These are phyloP conservation scores for Aspergillus terreus DNA, from an alignment of 2,329 filamentous ascomycete species.

Conservation along the genomic window DNA sequence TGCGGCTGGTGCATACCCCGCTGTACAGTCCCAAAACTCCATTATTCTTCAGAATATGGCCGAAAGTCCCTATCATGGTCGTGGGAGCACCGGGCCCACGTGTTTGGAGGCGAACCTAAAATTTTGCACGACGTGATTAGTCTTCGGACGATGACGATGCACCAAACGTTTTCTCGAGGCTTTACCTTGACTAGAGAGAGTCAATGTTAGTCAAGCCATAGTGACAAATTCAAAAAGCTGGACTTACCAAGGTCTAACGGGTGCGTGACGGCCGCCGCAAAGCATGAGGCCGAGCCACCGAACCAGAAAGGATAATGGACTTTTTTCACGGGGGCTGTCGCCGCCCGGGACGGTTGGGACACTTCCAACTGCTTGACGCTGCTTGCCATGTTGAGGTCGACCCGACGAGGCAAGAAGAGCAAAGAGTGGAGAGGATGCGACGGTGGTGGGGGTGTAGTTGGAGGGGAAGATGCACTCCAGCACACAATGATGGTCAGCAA, in stretches of 20 bases:
- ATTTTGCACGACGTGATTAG: conserved; percentile 8
- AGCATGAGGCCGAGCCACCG: conserved; percentile 87
- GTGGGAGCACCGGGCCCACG: conserved; percentile 70
- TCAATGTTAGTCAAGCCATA: conserved; percentile 17
- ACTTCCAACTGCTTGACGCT: conserved; percentile 28
- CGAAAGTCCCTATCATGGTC: conserved; percentile 81
- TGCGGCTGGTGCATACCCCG: conserved; percentile 53
- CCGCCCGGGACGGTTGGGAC: conserved; percentile 18
- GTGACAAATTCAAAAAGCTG: not conserved
- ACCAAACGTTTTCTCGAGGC: not conserved
- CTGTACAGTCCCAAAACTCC: conserved; percentile 80
- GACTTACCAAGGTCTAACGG: conserved; percentile 82
- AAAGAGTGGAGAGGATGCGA: conserved; percentile 10
- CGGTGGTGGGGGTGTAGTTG: conserved; percentile 9
- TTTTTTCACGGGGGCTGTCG: conserved; percentile 28
- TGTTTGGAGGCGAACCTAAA: conserved; percentile 80
- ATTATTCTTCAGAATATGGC: conserved; percentile 72
- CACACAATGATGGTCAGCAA: not conserved
- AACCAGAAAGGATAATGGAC: conserved; percentile 85
- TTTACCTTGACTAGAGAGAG: conserved; percentile 53
- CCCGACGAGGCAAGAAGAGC: conserved; percentile 11
- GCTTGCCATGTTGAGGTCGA: conserved; percentile 31
- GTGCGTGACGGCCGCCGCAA: conserved; percentile 89
- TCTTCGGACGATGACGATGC: not conserved
- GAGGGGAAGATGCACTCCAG: conserved; percentile 16